A percentile compares a stretch with the other conserved stretches of the same genome.
These are phyloP conservation scores for Sclerotiophoma versabilis DNA, from an alignment of 2,329 filamentous ascomycete genomes.

Conservation along the genomic window DNA sequence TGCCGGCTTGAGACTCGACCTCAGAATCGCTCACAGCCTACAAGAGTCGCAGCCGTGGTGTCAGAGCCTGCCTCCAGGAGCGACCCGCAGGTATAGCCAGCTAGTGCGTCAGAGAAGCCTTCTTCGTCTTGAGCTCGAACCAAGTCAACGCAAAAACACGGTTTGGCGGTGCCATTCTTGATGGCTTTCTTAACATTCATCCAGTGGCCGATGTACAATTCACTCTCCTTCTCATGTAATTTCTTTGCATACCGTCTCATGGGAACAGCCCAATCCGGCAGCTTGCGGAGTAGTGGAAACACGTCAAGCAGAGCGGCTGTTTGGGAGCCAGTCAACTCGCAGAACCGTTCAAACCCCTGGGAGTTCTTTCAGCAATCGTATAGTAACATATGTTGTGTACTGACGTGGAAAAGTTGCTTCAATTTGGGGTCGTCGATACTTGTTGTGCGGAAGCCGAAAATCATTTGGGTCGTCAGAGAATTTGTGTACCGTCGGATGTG, in stretches of 20 bases:
- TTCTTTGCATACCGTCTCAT: slow-evolving; percentile 50
- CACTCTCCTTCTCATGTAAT: slow-evolving; percentile 55
- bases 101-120: slow-evolving; percentile 31
- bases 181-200: slow-evolving; percentile 26
- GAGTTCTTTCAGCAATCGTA: too few relatives aligned
- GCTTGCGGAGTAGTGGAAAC: slow-evolving; percentile 54
- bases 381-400: not conserved
- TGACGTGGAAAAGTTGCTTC: slow-evolving; percentile 24
- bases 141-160: slow-evolving; percentile 36
- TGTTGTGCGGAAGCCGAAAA: slow-evolving; percentile 53
- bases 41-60: slow-evolving; percentile 33
- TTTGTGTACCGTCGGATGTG: slow-evolving; percentile 59
- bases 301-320: slow-evolving; percentile 56
- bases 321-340: slow-evolving; percentile 52
- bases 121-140: slow-evolving; percentile 28
- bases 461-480: slow-evolving; percentile 59
- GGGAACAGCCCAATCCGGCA: slow-evolving; percentile 46
- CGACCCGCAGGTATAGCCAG: slow-evolving; percentile 33
- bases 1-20: not conserved
- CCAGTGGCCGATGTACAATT: slow-evolving; percentile 34
- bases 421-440: slow-evolving; percentile 26
- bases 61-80: slow-evolving; percentile 42
- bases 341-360: slow-evolving; percentile 52
- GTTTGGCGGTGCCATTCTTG: slow-evolving; percentile 16
- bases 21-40: slow-evolving; percentile 22